Conservation (phyloP, 805 yeast genomes). For the Pichia occidentalis region DNA sequence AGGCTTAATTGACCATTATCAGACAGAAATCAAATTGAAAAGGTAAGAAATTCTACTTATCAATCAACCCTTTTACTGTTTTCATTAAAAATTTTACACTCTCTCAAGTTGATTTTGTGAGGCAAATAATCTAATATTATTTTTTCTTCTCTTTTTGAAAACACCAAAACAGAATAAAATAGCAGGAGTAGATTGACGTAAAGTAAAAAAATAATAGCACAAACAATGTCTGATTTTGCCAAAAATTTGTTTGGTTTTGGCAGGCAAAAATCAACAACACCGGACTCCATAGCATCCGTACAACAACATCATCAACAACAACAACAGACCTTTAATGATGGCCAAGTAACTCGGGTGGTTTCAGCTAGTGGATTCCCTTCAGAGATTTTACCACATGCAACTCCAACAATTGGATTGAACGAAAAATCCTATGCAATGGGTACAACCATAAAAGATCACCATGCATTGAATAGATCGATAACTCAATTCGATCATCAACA, state of each 20-base stretch:
- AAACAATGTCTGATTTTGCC: constrained; percentile 22
- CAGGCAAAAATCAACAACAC: constrained; percentile 10
- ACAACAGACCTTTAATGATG: constrained; percentile 13
- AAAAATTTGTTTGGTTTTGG: constrained; percentile 21
- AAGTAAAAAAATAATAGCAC: too few relatives aligned
- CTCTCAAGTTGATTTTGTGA: too few relatives aligned
- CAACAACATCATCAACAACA: constrained; percentile 10
- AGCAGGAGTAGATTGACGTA: too few relatives aligned
- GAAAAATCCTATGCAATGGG: constrained; percentile 62
- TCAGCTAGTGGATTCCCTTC: constrained; percentile 25
- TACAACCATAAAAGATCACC: constrained; percentile 44
- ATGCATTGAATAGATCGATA: constrained; percentile 29
- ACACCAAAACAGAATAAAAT: too few relatives aligned
- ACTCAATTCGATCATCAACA: constrained; percentile 28
- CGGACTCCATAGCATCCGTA: constrained; percentile 1
- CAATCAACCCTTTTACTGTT: too few relatives aligned
- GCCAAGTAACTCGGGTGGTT: constrained; percentile 8
- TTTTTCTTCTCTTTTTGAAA: not conserved
- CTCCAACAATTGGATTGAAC: constrained; percentile 66
- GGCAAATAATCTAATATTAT: too few relatives aligned
- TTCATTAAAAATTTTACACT: too few relatives aligned
- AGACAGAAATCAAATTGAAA: too few relatives aligned
- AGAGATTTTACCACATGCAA: constrained; percentile 38
- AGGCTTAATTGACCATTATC: too few relatives aligned
- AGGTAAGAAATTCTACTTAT: too few relatives aligned